These are phyloP conservation scores for Pichia californica DNA, from an alignment of 805 yeast genomes.

Conservation along the genomic window DNA sequence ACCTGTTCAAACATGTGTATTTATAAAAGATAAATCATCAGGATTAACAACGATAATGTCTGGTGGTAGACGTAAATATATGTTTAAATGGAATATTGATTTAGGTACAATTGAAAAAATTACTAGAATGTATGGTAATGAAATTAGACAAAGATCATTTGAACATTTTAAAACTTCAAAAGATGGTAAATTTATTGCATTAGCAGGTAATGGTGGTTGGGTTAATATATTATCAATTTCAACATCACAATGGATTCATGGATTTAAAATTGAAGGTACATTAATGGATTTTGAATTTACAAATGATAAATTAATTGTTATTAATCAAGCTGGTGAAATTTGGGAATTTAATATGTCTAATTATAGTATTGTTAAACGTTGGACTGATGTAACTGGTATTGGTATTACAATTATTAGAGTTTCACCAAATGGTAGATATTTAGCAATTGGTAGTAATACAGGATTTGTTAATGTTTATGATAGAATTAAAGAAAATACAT, in stretches of 20 bases:
- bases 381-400: slow-evolving; percentile 84
- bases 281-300: slow-evolving; percentile 73
- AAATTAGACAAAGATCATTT: slow-evolving; percentile 73
- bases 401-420: slow-evolving; percentile 73
- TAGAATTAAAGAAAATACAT: slow-evolving; percentile 37
- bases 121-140: slow-evolving; percentile 88
- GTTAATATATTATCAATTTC: slow-evolving; percentile 68
- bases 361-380: slow-evolving; percentile 50
- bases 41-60: slow-evolving; percentile 56
- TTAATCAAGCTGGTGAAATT: slow-evolving; percentile 77
- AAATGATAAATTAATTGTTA: slow-evolving; percentile 43
- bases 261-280: slow-evolving; percentile 84
- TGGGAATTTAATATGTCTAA: slow-evolving; percentile 71
- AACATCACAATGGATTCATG: slow-evolving; percentile 82
- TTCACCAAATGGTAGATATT: slow-evolving; percentile 54
- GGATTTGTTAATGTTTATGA: slow-evolving; percentile 91
- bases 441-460: slow-evolving; percentile 82
- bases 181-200: slow-evolving; percentile 63
- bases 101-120: slow-evolving; percentile 68
- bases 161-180: slow-evolving; percentile 79
- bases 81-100: slow-evolving; percentile 84
- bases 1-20: slow-evolving; percentile 73
- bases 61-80: slow-evolving; percentile 86
- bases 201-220: slow-evolving; percentile 88
- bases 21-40: slow-evolving; percentile 43